Evolutionary conservation across 805 yeast species (phyloP).

Genomic region (Groenewaldozyma salmanticensis): DNA sequence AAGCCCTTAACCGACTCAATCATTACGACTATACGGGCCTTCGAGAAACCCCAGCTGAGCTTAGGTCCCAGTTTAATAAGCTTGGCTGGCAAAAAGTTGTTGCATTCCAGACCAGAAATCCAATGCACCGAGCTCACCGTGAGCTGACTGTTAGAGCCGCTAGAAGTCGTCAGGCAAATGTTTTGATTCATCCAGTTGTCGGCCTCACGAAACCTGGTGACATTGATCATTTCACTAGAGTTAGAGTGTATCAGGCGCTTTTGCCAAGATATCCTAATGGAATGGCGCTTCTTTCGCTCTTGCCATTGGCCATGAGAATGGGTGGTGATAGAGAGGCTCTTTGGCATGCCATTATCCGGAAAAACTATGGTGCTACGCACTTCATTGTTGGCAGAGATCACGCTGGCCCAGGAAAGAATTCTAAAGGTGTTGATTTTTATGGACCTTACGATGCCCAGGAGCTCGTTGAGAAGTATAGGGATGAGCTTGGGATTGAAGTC

Average conservation of each 20-base stretch:
- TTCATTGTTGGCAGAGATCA: slow-evolving; percentile 97
- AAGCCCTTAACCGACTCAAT: slow-evolving; percentile 73
- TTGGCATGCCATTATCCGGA: slow-evolving; percentile 96
- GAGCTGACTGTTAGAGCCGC: slow-evolving; percentile 96
- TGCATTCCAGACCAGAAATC: slow-evolving; percentile 97
- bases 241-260: slow-evolving; percentile 85
- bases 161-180: slow-evolving; percentile 77
- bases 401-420: slow-evolving; percentile 90
- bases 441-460: slow-evolving; percentile 97
- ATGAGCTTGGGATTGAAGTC: slow-evolving; percentile 77
- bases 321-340: slow-evolving; percentile 98
- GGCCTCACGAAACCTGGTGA: slow-evolving; percentile 97
- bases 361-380: slow-evolving; percentile 93
- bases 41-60: slow-evolving; percentile 84
- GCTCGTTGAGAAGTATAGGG: slow-evolving; percentile 62
- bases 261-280: slow-evolving; percentile 91
- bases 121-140: slow-evolving; percentile 98
- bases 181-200: slow-evolving; percentile 92
- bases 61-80: slow-evolving; percentile 71
- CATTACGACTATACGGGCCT: slow-evolving; percentile 86
- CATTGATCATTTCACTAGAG: slow-evolving; percentile 95
- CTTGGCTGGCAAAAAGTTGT: slow-evolving; percentile 85
- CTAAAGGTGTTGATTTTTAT: slow-evolving; percentile 86
- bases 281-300: slow-evolving; percentile 76
- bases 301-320: slow-evolving; percentile 98